These are phyloP conservation scores for Irpex lacteus DNA, from an alignment of 1,284 basidiomycete species.

Conservation along the genomic window DNA sequence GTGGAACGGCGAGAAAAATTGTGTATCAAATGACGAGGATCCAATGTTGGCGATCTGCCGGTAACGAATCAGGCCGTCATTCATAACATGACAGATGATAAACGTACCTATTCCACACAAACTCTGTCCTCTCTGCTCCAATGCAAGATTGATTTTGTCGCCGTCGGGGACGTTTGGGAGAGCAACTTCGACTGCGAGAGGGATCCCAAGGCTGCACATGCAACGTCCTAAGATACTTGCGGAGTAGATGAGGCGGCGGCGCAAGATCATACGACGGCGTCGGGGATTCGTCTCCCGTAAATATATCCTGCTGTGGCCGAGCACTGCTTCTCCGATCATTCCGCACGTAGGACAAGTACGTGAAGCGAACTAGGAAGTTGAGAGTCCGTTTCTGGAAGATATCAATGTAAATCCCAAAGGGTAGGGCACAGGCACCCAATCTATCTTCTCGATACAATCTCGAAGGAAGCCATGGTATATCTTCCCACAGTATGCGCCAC, in stretches of 20 bases:
- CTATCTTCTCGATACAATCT: no score
- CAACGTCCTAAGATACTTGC: no score
- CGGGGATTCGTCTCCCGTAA: neutral
- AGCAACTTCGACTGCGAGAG: no score
- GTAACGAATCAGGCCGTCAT: neutral
- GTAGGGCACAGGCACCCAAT: no score
- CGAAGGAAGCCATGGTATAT: no score
- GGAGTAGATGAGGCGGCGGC: neutral
- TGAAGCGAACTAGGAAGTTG: neutral
- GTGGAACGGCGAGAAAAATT: neutral
- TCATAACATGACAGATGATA: neutral
- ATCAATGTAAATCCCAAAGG: no score
- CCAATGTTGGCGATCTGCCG: neutral
- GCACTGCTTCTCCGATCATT: neutral
- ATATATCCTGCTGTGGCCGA: neutral
- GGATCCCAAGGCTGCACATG: no score
- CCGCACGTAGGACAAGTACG: neutral
- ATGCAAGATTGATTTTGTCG: no score
- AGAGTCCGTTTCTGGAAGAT: neutral
- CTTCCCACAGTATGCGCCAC: no score
- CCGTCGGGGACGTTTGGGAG: no score
- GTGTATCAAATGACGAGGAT: neutral
- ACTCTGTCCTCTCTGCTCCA: neutral
- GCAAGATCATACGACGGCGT: neutral
- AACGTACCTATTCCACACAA: neutral